Evolutionary conservation across 2,329 filamentous ascomycete species (phyloP), one percentile per base, ranked within the genome.

Genomic region (Aspergillus quadricinctus): DNA sequence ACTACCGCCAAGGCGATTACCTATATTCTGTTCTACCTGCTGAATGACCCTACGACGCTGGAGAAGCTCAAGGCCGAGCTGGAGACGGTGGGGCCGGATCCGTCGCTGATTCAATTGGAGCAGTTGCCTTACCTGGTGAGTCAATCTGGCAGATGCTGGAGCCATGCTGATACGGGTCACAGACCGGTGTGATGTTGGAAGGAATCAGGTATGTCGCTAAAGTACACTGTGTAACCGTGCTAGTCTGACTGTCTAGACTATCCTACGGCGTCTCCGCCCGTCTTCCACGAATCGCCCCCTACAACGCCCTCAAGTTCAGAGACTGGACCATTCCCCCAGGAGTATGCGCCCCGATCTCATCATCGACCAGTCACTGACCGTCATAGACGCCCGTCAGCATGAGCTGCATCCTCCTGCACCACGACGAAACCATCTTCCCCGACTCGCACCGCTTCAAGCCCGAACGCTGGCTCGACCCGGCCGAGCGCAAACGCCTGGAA

Each of bases 371-470:
- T 29, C 31, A 21, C 45, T 57, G 45, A 62, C 43, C 4, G 8
- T 9, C 10, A 6, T 40, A 69, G 67, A 68, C 64, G 0, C 70
- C 75, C 0, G 69, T 79, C 1, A 66, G 72, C 27, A 75, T 76
- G 72, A 72, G 72, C 0, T 66, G 68, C n/a, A 64, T 70, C 10
- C 59, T 73, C 21, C 65, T 75, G 23, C 70, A 74, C 54, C 61
- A 73, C 54, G 68, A 77, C 41, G 66, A 71, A 28, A 48, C 56
- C 1, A 65, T 76, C 27, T 77, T 77, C 52, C 71, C 75, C 1
- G 57, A 73, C 19, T 66, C 73, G 0, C 48, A 66, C 5, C 58
- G 52, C 1, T 77, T 75, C 61, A 61, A 64, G 4, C 75, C 75
- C 2, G 74, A 76, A 21, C 63, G 74, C 52, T 77, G 74, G 70